Evolutionary conservation across 1,284 basidiomycete genomes (phyloP).

Genomic region (Ustilago crameri): DNA sequence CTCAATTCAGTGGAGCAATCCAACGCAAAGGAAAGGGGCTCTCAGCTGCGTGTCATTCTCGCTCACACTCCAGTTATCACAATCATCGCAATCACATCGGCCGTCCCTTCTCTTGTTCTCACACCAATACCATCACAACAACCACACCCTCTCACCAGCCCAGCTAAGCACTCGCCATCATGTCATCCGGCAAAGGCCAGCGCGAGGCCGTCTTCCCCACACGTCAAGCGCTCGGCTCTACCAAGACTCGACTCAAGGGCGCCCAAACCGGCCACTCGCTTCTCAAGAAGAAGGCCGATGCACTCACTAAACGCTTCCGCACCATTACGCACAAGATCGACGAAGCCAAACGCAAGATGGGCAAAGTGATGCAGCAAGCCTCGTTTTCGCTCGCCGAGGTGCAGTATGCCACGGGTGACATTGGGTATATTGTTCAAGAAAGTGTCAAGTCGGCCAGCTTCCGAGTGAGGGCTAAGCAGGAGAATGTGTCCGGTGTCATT

Average conservation of each 20-base stretch:
- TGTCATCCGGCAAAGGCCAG: slow-evolving; percentile 84
- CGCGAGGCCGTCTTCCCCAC: slow-evolving; percentile 89
- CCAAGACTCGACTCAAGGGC: slow-evolving; percentile 90
- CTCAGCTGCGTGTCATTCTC: slow-evolving; percentile 4
- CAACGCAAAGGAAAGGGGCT: slow-evolving; percentile 5
- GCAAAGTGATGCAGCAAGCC: slow-evolving; percentile 95
- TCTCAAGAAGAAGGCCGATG: slow-evolving; percentile 96
- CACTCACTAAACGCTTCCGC: slow-evolving; percentile 89
- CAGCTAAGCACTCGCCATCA: slow-evolving; percentile 65
- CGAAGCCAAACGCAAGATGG: slow-evolving; percentile 99
- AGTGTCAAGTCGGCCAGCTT: slow-evolving; percentile 80
- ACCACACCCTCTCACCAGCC: background rate
- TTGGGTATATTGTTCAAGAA: slow-evolving; percentile 78
- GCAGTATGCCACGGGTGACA: slow-evolving; percentile 91
- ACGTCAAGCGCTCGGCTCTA: slow-evolving; percentile 79
- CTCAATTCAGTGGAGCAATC: background rate
- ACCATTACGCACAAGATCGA: slow-evolving; percentile 73
- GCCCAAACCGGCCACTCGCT: slow-evolving; percentile 97
- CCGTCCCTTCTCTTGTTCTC: background rate
- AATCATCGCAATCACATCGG: background rate
- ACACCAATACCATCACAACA: background rate
- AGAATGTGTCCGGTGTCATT: slow-evolving; percentile 98
- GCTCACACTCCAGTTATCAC: background rate
- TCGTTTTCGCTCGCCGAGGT: slow-evolving; percentile 99
- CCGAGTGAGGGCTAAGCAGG: slow-evolving; percentile 92